These are phyloP conservation scores for Penicillium sp. DNA, from an alignment of 2,329 filamentous ascomycete species.

Conservation along the genomic window DNA sequence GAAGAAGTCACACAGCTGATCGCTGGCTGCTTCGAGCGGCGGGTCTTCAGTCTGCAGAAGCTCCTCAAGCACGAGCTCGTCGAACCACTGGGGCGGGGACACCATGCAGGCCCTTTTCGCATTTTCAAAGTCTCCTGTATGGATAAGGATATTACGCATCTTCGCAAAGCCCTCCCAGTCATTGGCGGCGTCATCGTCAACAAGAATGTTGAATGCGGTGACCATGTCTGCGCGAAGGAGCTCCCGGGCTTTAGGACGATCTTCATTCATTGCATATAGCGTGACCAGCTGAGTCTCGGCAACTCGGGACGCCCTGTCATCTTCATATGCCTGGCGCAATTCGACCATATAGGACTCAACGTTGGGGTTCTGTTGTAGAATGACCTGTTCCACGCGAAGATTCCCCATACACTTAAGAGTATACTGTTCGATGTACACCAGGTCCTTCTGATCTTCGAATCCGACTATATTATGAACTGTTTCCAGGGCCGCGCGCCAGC, in stretches of 20 bases:
- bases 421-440: background rate
- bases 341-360: background rate
- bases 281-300: background rate
- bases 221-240: constrained; percentile 5
- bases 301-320: background rate
- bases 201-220: constrained; percentile 6
- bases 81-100: background rate
- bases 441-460: background rate
- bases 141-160: background rate
- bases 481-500: background rate
- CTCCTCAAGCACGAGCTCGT: background rate
- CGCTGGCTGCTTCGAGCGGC: background rate
- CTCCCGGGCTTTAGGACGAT: background rate
- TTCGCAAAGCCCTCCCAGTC: background rate
- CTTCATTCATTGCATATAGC: constrained; percentile 1
- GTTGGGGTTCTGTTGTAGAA: background rate
- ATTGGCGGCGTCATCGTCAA: constrained; percentile 1
- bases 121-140: constrained; percentile 8
- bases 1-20: background rate
- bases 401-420: background rate
- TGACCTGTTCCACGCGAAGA: background rate
- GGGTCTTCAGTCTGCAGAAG: background rate
- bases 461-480: background rate
- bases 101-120: background rate
- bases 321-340: background rate